Evolutionary conservation across 257 asterid genomes (phyloP).

Genomic region (Nicotiana benthamiana): DNA sequence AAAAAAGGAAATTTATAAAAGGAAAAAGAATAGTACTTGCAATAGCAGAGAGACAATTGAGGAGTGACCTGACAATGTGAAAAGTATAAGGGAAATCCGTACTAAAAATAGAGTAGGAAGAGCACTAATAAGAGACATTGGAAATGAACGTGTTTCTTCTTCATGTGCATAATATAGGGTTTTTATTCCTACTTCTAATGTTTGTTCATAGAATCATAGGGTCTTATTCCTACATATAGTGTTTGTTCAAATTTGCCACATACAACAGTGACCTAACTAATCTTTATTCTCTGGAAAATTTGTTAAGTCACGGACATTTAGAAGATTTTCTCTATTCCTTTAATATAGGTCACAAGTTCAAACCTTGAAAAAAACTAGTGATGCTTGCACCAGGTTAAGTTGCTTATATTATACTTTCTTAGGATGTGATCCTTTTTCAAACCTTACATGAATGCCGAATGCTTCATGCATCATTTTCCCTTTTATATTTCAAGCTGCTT

Average conservation of each 20-base stretch:
- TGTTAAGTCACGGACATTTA: neutral
- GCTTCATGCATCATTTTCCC: too few species aligned
- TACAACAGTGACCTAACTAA: neutral
- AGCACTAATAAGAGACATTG: conserved; percentile 1
- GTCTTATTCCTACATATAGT: neutral
- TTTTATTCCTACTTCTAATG: conserved; percentile 4
- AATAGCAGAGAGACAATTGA: too few species aligned
- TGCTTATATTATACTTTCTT: too few species aligned
- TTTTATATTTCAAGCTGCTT: too few species aligned
- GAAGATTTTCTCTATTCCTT: neutral
- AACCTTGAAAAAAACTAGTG: too few species aligned
- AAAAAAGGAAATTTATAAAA: neutral
- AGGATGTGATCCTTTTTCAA: fast-evolving
- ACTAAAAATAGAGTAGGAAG: conserved; percentile 11
- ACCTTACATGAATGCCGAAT: fast-evolving
- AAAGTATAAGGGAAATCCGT: conserved; percentile 3
- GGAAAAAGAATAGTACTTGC: neutral
- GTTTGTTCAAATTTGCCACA: neutral
- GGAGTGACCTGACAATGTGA: conserved; percentile 22
- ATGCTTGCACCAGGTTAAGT: too few species aligned
- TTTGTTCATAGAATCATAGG: neutral
- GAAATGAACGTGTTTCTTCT: neutral
- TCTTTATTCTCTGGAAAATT: neutral
- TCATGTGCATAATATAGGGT: neutral
- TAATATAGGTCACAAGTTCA: too few species aligned